phyloP scores from a whole-genome alignment of 2,329 filamentous ascomycete genomes.

The Paraphaeosphaeria minitans region DNA sequence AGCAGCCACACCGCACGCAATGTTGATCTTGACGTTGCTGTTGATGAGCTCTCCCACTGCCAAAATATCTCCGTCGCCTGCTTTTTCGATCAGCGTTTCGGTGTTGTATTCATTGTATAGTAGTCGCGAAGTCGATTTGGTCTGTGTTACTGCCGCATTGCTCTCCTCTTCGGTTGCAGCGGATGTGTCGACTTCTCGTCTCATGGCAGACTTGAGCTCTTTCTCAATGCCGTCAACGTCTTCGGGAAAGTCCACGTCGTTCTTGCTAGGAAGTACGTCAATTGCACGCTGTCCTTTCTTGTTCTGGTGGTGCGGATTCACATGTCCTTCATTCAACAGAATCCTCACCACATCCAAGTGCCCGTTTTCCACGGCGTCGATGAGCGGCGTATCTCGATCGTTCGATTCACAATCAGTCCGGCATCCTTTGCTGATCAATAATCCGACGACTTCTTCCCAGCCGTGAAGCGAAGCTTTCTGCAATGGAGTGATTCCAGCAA shows the following conservation, averaged over 20 bases:
- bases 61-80: conserved; percentile 54
- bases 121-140: conserved; percentile 49
- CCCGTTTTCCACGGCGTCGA: conserved; percentile 95
- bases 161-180: conserved; percentile 56
- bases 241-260: conserved; percentile 56
- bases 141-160: conserved; percentile 31
- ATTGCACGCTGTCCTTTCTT: conserved; percentile 91
- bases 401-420: conserved; percentile 78
- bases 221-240: conserved; percentile 82
- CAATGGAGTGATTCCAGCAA: conserved; percentile 93
- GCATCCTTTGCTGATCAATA: conserved; percentile 83
- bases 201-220: conserved; percentile 65
- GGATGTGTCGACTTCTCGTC: conserved; percentile 52
- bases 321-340: conserved; percentile 76
- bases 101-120: conserved; percentile 57
- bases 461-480: conserved; percentile 92
- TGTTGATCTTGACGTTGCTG: conserved; percentile 65
- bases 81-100: conserved; percentile 55
- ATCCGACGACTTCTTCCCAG: conserved; percentile 82
- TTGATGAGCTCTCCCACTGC: conserved; percentile 56
- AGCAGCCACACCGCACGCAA: conserved; percentile 86
- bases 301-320: conserved; percentile 89
- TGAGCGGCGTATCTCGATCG: conserved; percentile 84
- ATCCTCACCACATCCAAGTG: conserved; percentile 87
- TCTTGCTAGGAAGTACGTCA: conserved; percentile 67